A percentile compares a stretch with the other conserved stretches of the same genome.
phyloP scores from a whole-genome alignment of 805 yeast species.

The Saturnispora serradocipensis region DNA sequence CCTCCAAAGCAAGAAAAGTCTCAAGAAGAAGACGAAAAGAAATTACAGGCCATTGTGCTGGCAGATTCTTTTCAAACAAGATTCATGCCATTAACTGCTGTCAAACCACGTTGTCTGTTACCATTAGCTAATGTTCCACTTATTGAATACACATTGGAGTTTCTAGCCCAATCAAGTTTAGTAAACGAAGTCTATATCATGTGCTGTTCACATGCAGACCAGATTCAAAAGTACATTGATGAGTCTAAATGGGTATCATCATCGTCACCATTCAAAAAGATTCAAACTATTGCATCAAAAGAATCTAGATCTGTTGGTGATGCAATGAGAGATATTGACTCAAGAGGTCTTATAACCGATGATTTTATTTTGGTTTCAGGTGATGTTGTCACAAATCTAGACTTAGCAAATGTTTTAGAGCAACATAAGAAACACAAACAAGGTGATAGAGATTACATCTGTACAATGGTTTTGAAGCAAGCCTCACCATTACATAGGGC shows the following conservation, averaged over 20 bases:
- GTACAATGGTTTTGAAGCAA: conserved; percentile 85
- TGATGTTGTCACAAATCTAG: conserved; percentile 90
- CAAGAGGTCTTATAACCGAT: conserved; percentile 78
- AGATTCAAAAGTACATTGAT: conserved; percentile 74
- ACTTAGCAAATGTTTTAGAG: conserved; percentile 61
- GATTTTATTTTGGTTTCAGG: conserved; percentile 89
- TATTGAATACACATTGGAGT: conserved; percentile 90
- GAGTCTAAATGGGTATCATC: conserved; percentile 57
- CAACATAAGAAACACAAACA: conserved; percentile 65
- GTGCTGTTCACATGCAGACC: conserved; percentile 87
- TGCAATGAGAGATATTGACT: conserved; percentile 92
- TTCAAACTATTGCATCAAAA: conserved; percentile 70
- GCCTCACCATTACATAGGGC: conserved; percentile 82
- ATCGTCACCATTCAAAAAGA: conserved; percentile 70
- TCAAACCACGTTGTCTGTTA: conserved; percentile 79
- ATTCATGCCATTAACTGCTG: conserved; percentile 85
- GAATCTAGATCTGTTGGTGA: conserved; percentile 93
- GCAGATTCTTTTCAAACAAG: conserved; percentile 90
- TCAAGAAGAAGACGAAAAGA: conserved; percentile 44
- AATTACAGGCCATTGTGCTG: conserved; percentile 88
- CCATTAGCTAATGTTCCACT: conserved; percentile 92
- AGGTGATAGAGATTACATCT: conserved; percentile 80
- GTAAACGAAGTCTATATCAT: conserved; percentile 84
- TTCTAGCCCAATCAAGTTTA: conserved; percentile 72
- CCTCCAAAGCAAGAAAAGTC: conserved; percentile 19